phyloP scores from a whole-genome alignment of 1,139 yeast species.

The Saccharomyces uvarum region DNA sequence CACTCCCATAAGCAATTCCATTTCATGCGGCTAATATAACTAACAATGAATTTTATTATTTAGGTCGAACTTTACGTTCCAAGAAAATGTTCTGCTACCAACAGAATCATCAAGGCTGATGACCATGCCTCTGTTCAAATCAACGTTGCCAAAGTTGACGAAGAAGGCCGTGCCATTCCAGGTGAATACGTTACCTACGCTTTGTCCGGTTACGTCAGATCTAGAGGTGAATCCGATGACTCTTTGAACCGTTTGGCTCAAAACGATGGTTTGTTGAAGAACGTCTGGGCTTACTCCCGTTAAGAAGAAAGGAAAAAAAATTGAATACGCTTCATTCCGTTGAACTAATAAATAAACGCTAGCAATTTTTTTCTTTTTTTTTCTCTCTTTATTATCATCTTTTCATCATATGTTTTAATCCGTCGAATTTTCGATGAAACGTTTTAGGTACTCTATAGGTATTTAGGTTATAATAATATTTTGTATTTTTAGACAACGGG shows the following conservation, averaged over 20 bases:
- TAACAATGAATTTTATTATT: not conserved
- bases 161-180: constrained; percentile 89
- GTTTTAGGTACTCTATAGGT: constrained; percentile 1
- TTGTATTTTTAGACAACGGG: not conserved
- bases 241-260: constrained; percentile 99
- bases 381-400: not conserved
- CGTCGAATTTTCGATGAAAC: not conserved
- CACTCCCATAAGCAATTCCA: not conserved
- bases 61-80: constrained; percentile 99
- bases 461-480: not conserved
- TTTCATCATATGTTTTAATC: not conserved
- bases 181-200: constrained; percentile 93
- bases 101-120: constrained; percentile 99
- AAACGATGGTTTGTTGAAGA: constrained; percentile 95
- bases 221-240: constrained; percentile 95
- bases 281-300: constrained; percentile 99
- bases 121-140: constrained; percentile 98
- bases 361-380: not conserved
- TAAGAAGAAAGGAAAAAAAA: constrained; percentile 36
- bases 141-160: constrained; percentile 83
- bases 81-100: constrained; percentile 99
- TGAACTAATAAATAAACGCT: not conserved
- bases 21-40: not conserved
- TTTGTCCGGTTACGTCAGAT: constrained; percentile 89
- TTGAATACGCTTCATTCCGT: not conserved